phyloP scores from a whole-genome alignment of 2,329 filamentous ascomycete genomes.

The Clonostachys byssicola region DNA sequence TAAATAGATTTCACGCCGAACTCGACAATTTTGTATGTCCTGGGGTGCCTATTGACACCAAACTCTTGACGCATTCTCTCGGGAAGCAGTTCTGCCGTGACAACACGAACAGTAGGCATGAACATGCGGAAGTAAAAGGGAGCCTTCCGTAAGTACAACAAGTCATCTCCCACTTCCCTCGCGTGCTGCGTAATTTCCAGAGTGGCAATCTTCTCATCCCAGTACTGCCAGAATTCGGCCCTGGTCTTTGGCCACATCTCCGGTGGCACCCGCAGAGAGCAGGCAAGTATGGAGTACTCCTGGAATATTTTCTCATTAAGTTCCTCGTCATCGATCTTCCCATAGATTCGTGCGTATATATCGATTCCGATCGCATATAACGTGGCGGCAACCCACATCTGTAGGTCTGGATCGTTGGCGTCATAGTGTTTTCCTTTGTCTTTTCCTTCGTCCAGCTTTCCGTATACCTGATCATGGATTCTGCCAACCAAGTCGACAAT shows the following conservation, averaged over 20 bases:
- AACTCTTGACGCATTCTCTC: conserved; percentile 10
- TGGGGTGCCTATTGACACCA: conserved; percentile 7
- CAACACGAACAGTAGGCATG: conserved; percentile 10
- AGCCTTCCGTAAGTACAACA: conserved; percentile 9
- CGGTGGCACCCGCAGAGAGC: conserved; percentile 14
- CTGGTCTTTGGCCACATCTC: conserved; percentile 25
- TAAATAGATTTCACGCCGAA: conserved; percentile 18
- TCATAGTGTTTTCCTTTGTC: conserved; percentile 13
- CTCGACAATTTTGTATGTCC: conserved; percentile 6
- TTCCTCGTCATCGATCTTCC: conserved; percentile 13
- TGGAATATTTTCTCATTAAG: conserved; percentile 16
- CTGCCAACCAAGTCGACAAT: conserved; percentile 23
- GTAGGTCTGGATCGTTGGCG: conserved; percentile 22
- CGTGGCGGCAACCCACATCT: conserved; percentile 29
- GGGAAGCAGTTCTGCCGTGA: conserved; percentile 13
- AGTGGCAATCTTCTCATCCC: conserved; percentile 23
- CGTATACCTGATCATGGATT: conserved; percentile 21
- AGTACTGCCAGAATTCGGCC: conserved; percentile 25
- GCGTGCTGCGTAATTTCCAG: conserved; percentile 20
- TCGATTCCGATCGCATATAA: conserved; percentile 24
- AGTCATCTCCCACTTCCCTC: conserved; percentile 8
- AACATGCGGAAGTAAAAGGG: conserved; percentile 10
- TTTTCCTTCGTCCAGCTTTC: conserved; percentile 8
- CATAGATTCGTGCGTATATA: conserved; percentile 23
- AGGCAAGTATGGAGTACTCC: conserved; percentile 14